phyloP scores from a whole-genome alignment of 495 filamentous ascomycete species.

The Polyplosphaeria fusca region DNA sequence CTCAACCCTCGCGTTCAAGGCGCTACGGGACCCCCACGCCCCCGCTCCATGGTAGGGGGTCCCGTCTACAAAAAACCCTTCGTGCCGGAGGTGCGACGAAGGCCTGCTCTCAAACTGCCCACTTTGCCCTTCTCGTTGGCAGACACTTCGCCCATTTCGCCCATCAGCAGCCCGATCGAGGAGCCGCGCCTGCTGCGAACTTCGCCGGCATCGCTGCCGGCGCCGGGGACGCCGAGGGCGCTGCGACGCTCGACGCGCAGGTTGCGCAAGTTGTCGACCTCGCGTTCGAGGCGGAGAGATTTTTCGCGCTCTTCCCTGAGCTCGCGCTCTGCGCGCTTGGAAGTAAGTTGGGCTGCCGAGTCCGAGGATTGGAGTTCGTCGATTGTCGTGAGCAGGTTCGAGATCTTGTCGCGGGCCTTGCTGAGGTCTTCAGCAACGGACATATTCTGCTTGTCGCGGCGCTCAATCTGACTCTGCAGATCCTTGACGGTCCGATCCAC shows the following conservation, averaged over 20 bases:
- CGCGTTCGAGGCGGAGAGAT: conserved; percentile 74
- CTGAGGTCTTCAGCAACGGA: conserved; percentile 78
- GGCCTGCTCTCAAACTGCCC: conserved; percentile 35
- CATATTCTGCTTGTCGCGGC: conserved; percentile 77
- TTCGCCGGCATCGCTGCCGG: conserved; percentile 38
- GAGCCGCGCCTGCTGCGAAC: conserved; percentile 42
- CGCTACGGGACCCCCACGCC: conserved; percentile 16
- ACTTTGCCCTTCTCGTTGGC: conserved; percentile 25
- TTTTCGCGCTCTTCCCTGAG: conserved; percentile 87
- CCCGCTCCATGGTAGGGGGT: conserved; percentile 2
- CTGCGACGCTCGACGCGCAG: conserved; percentile 58
- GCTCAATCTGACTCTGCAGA: conserved; percentile 86
- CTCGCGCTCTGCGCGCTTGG: conserved; percentile 83
- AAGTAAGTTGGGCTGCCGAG: conserved; percentile 70
- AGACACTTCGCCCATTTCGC: conserved; percentile 29
- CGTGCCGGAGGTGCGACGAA: conserved; percentile 35
- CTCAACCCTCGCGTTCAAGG: conserved; percentile 12
- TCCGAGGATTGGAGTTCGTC: conserved; percentile 90
- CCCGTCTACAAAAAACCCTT: conserved; percentile 45
- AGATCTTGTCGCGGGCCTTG: conserved; percentile 82
- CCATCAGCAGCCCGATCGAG: conserved; percentile 37
- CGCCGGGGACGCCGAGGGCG: conserved; percentile 32
- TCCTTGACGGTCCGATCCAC: conserved; percentile 94
- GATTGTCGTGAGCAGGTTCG: conserved; percentile 81
- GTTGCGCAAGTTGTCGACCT: conserved; percentile 81